These are phyloP conservation scores for Lodderomyces oxycetoniae DNA, from an alignment of 1,139 yeast species.

Conservation along the genomic window DNA sequence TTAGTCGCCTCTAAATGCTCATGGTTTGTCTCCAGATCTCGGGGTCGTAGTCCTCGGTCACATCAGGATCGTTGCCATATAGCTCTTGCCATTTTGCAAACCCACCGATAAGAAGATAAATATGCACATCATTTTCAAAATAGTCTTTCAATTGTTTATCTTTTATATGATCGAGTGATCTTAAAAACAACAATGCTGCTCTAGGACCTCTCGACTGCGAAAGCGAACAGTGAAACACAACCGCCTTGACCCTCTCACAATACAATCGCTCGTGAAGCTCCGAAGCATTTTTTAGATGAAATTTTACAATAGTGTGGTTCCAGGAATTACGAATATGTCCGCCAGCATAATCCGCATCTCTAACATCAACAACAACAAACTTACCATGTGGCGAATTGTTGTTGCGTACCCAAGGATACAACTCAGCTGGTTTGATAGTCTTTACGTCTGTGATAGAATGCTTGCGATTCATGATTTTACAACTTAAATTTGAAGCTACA, in stretches of 20 bases:
- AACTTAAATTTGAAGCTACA: too few species aligned
- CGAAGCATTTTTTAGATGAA: slow-evolving; percentile 35
- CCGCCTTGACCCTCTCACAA: slow-evolving; percentile 38
- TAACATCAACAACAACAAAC: slow-evolving; percentile 77
- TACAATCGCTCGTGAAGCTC: slow-evolving; percentile 36
- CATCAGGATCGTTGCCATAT: slow-evolving; percentile 61
- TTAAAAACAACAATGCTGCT: slow-evolving; percentile 63
- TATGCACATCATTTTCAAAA: slow-evolving; percentile 36
- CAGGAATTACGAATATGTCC: slow-evolving; percentile 68
- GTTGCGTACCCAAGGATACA: slow-evolving; percentile 42
- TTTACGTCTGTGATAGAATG: slow-evolving; percentile 30
- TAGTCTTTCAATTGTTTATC: slow-evolving; percentile 22
- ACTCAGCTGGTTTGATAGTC: slow-evolving; percentile 40
- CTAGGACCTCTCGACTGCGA: slow-evolving; percentile 91
- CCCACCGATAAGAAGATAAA: slow-evolving; percentile 80
- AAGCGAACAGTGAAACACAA: slow-evolving; percentile 86
- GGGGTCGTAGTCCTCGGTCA: slow-evolving; percentile 64
- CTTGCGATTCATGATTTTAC: slow-evolving; percentile 13
- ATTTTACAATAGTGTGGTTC: slow-evolving; percentile 56
- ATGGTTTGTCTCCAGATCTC: slow-evolving; percentile 51
- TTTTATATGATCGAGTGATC: slow-evolving; percentile 43
- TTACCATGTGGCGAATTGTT: slow-evolving; percentile 34
- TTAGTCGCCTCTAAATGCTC: too few species aligned
- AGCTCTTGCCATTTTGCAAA: slow-evolving; percentile 75
- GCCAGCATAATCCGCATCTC: slow-evolving; percentile 67